Evolutionary conservation across 805 yeast species (phyloP).

Genomic region (Candida sanyiensis): DNA sequence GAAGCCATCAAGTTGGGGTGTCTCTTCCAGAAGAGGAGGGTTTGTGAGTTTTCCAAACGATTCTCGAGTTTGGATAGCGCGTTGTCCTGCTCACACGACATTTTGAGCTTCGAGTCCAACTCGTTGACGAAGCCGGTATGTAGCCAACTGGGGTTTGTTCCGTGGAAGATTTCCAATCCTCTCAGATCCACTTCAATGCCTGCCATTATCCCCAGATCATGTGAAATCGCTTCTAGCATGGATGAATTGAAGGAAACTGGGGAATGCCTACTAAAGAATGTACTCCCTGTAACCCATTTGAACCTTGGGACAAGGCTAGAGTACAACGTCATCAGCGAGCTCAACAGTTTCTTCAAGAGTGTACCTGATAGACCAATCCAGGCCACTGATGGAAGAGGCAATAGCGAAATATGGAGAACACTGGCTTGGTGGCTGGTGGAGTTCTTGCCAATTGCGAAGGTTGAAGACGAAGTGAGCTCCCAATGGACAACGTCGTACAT

Average conservation of each 20-base stretch:
- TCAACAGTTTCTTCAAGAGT: constrained; percentile 11
- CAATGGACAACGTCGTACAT: constrained; percentile 44
- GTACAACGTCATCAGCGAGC: constrained; percentile 6
- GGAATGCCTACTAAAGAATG: constrained; percentile 12
- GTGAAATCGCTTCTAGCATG: constrained; percentile 10
- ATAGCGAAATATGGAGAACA: constrained; percentile 22
- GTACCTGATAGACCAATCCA: constrained; percentile 24
- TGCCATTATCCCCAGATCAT: constrained; percentile 20
- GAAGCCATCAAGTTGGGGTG: constrained; percentile 50
- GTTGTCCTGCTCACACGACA: constrained; percentile 48
- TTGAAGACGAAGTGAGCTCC: constrained; percentile 38
- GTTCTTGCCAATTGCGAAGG: constrained; percentile 49
- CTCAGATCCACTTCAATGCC: constrained; percentile 5
- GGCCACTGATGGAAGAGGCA: constrained; percentile 37
- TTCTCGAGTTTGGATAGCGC: constrained; percentile 38
- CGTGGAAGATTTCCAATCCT: constrained; percentile 12
- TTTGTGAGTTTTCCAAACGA: constrained; percentile 36
- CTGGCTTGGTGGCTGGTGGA: constrained; percentile 61
- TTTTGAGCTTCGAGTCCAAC: constrained; percentile 29
- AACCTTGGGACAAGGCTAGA: no score
- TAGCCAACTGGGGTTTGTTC: constrained; percentile 8
- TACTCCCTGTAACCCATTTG: no score
- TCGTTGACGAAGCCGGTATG: constrained; percentile 14
- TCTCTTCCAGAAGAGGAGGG: constrained; percentile 34
- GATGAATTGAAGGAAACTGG: constrained; percentile 16